Percentiles rank a stretch among this genome's conserved stretches.
phyloP scores from a whole-genome alignment of 441 rosid genomes.

The Capsella rubella region DNA sequence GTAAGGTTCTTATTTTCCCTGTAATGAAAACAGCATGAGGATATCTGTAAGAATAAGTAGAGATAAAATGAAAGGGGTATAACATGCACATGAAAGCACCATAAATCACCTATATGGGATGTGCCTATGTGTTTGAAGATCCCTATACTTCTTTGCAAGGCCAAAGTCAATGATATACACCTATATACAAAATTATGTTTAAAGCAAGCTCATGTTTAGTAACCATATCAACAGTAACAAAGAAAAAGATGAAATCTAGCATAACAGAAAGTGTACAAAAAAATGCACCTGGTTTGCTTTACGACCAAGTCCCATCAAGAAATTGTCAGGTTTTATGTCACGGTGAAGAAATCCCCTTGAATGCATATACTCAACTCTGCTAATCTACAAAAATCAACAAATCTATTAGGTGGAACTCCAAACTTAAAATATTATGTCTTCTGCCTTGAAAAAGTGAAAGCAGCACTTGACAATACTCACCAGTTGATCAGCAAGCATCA shows the following conservation, averaged over 20 bases:
- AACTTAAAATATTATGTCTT: neutral
- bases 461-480: slow-evolving; percentile 51
- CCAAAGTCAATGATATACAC: slow-evolving; percentile 96
- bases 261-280: slow-evolving; percentile 18
- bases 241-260: slow-evolving; percentile 22
- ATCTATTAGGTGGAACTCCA: slow-evolving; percentile 3
- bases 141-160: slow-evolving; percentile 97
- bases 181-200: slow-evolving; percentile 45
- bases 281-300: slow-evolving; percentile 92
- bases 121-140: slow-evolving; percentile 98
- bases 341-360: slow-evolving; percentile 99
- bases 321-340: slow-evolving; percentile 98
- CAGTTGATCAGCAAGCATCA: slow-evolving; percentile 98
- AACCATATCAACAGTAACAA: neutral
- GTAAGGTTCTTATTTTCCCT: slow-evolving; percentile 94
- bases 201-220: neutral
- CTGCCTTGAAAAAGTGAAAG: neutral
- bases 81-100: slow-evolving; percentile 21
- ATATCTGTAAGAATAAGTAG: slow-evolving; percentile 14
- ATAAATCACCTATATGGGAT: slow-evolving; percentile 84
- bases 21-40: slow-evolving; percentile 36
- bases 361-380: slow-evolving; percentile 98
- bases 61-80: neutral
- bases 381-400: slow-evolving; percentile 62
- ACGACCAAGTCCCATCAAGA: slow-evolving; percentile 97